Base-by-base conservation (phyloP, 768 basidiomycete genomes). In the Rhizopogon salebrosus region DNA sequence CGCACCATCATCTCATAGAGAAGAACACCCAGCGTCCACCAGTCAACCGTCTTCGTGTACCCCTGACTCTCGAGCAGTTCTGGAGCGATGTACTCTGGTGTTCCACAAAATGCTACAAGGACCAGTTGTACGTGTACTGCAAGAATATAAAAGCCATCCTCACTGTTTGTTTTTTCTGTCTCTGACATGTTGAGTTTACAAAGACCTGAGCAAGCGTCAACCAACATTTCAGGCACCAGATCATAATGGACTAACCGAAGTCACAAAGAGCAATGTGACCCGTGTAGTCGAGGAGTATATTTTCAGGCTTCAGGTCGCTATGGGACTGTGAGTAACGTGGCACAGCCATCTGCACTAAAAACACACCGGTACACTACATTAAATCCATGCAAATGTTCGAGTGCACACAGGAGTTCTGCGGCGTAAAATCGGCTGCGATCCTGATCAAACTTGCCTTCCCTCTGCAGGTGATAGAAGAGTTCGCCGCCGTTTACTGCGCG, bases 221-320 rank as follows among this genome's bases (percentile, higher is more conserved):
- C 48, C 43, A 18, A 56, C 41, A 34, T 7, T 40, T n/a, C 35
- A 22, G 41, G 6, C 4, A 36, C 3, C 10, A 0, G 5, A 16
- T 27, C 37, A 23, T 49, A 8, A 40, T 49, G 34, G 7, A 54
- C 71, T 22, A 60, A 76, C 92, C 95, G 64, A 99, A 99, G 69
- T 99, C 95, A 64, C 95, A 99, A 31, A 99, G 74, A 1, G 95
- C 95, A 58, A 99, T 98, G 63, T 99, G 95, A 8, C 95, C 95
- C 0, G 94, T 95, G 62, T 95, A 98, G 70, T 98, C 95, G 45
- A 99, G 74, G 4, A 99, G 74, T 64, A 98, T 99, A 68, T 99
- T 99, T 71, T 99, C 95, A 11, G 95, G 95, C 66, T 99, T 99
- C 59, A 99, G 73, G 68, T 99, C 95, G 41, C 91, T 92, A 43